Conservation (phyloP, 2,329 filamentous ascomycete species). For the Helicocarpus griseus region DNA sequence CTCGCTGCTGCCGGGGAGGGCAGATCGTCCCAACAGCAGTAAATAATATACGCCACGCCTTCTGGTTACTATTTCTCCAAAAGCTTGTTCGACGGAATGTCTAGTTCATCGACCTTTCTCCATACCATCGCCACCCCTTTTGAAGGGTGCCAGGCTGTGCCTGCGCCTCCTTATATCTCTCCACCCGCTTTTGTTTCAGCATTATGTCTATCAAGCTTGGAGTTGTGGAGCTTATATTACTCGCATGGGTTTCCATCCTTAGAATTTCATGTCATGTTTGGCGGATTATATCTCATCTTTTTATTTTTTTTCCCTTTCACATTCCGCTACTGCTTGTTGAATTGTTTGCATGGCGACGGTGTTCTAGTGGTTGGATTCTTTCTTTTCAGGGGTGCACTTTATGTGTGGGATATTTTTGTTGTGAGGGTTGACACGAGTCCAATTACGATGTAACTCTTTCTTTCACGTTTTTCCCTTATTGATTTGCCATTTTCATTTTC, state of each 20-base stretch:
- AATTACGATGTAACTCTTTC: background rate
- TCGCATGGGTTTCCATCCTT: background rate
- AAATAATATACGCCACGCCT: background rate
- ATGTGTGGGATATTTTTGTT: background rate
- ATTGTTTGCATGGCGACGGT: constrained; percentile 4
- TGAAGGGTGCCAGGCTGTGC: background rate
- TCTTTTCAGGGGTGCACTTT: background rate
- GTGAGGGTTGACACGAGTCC: background rate
- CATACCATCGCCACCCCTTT: background rate
- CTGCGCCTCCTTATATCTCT: background rate
- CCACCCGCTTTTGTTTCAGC: background rate
- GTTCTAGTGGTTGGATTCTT: background rate
- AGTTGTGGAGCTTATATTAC: background rate
- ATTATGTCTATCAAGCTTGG: background rate
- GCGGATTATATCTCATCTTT: background rate
- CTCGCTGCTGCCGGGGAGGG: constrained; percentile 8
- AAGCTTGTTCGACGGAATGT: background rate
- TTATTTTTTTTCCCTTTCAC: background rate
- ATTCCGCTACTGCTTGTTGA: background rate
- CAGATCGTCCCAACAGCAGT: constrained; percentile 2
- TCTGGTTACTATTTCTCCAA: background rate
- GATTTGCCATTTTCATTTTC: background rate
- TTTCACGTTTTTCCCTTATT: background rate
- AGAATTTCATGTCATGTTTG: background rate
- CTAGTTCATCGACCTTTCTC: background rate